phyloP scores from a whole-genome alignment of 192 early-diverging fungal species.

The Coemansia sp. region DNA sequence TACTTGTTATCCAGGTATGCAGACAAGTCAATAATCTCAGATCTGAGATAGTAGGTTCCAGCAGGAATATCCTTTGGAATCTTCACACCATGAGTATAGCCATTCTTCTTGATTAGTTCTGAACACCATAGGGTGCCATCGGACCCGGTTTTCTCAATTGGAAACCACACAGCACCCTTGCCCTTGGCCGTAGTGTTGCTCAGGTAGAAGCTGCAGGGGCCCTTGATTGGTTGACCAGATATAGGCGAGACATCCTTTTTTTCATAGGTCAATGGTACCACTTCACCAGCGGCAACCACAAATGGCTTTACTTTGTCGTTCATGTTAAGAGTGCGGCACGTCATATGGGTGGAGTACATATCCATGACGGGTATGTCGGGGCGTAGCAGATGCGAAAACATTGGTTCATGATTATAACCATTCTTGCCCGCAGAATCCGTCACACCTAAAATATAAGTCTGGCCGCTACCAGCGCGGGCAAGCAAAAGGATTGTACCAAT shows the following conservation, averaged over 20 bases:
- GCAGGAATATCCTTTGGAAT: neutral
- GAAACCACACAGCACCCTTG: neutral
- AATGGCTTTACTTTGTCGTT: neutral
- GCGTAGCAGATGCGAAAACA: neutral
- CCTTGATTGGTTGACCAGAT: neutral
- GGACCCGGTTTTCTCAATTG: neutral
- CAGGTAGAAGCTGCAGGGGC: constrained; percentile 1
- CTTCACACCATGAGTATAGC: neutral
- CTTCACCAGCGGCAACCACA: neutral
- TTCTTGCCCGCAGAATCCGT: neutral
- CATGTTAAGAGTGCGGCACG: neutral
- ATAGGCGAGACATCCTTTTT: neutral
- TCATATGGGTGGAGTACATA: neutral
- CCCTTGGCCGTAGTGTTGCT: neutral
- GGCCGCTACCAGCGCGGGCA: constrained; percentile 4
- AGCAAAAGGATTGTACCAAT: neutral
- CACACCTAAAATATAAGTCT: neutral
- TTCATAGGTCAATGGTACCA: neutral
- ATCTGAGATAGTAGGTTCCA: constrained; percentile 1
- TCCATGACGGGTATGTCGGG: neutral
- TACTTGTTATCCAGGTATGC: neutral
- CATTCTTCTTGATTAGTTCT: neutral
- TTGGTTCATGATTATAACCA: neutral
- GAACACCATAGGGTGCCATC: neutral
- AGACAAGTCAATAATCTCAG: constrained; percentile 6